Conservation (phyloP, 2,329 filamentous ascomycete species). For the Beauveria sp. region DNA sequence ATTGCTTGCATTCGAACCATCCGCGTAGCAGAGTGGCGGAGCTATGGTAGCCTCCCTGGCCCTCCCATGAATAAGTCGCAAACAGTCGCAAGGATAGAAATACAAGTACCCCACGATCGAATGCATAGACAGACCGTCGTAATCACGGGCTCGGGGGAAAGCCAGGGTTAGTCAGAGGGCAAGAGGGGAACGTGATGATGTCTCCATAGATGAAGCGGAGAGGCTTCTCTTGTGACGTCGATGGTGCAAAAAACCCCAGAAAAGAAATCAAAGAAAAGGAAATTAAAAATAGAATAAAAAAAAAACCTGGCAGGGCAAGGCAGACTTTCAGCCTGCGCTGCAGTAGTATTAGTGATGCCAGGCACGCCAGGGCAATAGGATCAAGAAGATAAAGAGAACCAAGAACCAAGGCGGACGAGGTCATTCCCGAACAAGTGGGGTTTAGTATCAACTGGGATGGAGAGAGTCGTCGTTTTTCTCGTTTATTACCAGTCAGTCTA, state of each 20-base stretch:
- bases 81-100: neutral
- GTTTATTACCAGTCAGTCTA: neutral
- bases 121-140: neutral
- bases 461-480: neutral
- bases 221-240: neutral
- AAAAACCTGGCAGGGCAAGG: neutral
- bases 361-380: neutral
- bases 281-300: too few relatives aligned
- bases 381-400: neutral
- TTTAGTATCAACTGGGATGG: neutral
- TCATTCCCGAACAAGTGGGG: neutral
- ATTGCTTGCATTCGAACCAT: neutral
- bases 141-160: neutral
- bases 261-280: too few relatives aligned
- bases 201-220: neutral
- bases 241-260: neutral
- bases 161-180: neutral
- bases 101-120: neutral
- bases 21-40: neutral
- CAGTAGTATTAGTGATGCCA: neutral
- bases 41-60: neutral
- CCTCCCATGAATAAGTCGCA: neutral
- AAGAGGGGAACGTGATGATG: neutral
- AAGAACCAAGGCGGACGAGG: neutral
- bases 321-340: neutral